phyloP scores from a whole-genome alignment of 352 stramenopile genomes.

The Phytophthora pluvialis region DNA sequence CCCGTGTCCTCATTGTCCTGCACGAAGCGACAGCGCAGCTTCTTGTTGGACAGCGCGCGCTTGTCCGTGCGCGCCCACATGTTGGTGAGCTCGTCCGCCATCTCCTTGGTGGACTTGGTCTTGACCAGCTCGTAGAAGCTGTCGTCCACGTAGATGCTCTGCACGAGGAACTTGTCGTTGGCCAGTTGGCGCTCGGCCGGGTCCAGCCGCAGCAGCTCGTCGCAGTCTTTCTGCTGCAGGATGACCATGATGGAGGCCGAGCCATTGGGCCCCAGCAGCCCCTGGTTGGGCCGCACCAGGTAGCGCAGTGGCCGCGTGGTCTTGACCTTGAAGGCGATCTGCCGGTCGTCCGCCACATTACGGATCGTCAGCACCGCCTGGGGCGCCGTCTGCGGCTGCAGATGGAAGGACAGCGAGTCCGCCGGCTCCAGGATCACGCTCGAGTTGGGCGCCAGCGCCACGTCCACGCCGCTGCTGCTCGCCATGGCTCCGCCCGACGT shows the following conservation, averaged over 20 bases:
- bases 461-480: slow-evolving; percentile 59
- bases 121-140: slow-evolving; percentile 88
- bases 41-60: slow-evolving; percentile 86
- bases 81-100: slow-evolving; percentile 87
- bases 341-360: slow-evolving; percentile 80
- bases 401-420: slow-evolving; percentile 80
- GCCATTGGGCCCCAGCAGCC: slow-evolving; percentile 79
- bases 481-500: slow-evolving; percentile 38
- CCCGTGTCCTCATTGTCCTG: slow-evolving; percentile 48
- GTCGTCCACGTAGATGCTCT: slow-evolving; percentile 87
- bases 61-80: slow-evolving; percentile 88
- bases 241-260: slow-evolving; percentile 87
- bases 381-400: slow-evolving; percentile 66
- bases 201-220: slow-evolving; percentile 83
- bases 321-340: slow-evolving; percentile 92
- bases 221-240: slow-evolving; percentile 89
- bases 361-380: slow-evolving; percentile 86
- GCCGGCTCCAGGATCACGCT: slow-evolving; percentile 84
- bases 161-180: slow-evolving; percentile 92
- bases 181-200: slow-evolving; percentile 78
- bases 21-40: slow-evolving; percentile 86
- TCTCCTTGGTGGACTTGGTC: slow-evolving; percentile 88
- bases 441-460: slow-evolving; percentile 70
- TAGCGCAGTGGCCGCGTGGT: slow-evolving; percentile 89
- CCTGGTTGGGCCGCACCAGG: slow-evolving; percentile 89